phyloP scores from a whole-genome alignment of 208 protist species.

The Acanthamoeba sp. region DNA sequence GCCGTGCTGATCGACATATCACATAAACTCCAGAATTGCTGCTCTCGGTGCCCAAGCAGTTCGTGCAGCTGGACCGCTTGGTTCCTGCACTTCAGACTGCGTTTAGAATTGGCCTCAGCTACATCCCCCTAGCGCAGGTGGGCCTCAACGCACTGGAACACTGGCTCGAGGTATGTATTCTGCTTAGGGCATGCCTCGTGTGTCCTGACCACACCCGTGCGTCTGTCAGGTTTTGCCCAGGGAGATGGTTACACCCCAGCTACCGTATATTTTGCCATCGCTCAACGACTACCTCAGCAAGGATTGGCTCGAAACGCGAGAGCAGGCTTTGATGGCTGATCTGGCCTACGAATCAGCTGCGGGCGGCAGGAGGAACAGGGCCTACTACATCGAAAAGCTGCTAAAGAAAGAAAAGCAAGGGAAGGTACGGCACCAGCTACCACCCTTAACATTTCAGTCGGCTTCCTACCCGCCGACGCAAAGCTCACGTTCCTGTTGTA shows the following conservation, averaged over 20 bases:
- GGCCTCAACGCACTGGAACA: slow-evolving; percentile 84
- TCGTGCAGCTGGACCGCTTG: slow-evolving; percentile 66
- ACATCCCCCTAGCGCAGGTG: slow-evolving; percentile 84
- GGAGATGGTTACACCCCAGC: slow-evolving; percentile 66
- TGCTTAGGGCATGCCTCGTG: too few species aligned
- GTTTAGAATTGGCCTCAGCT: slow-evolving; percentile 84
- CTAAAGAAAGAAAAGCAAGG: neutral
- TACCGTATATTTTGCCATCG: slow-evolving; percentile 78
- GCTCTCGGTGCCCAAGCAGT: slow-evolving; percentile 71
- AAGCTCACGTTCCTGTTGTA: slow-evolving; percentile 55
- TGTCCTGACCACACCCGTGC: neutral
- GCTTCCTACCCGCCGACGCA: slow-evolving; percentile 36
- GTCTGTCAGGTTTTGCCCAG: slow-evolving; percentile 58
- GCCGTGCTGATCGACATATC: neutral
- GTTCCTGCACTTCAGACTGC: slow-evolving; percentile 79
- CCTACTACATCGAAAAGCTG: slow-evolving; percentile 51
- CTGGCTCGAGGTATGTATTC: slow-evolving; percentile 77
- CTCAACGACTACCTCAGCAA: slow-evolving; percentile 84
- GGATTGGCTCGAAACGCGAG: slow-evolving; percentile 43
- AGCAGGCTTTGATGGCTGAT: neutral
- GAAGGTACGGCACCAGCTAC: neutral
- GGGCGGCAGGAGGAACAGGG: neutral
- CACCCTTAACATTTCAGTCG: neutral
- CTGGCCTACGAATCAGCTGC: slow-evolving; percentile 65
- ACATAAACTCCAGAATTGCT: slow-evolving; percentile 28